phyloP scores from a whole-genome alignment of 352 stramenopile species.

The Globisporangium paddicum region DNA sequence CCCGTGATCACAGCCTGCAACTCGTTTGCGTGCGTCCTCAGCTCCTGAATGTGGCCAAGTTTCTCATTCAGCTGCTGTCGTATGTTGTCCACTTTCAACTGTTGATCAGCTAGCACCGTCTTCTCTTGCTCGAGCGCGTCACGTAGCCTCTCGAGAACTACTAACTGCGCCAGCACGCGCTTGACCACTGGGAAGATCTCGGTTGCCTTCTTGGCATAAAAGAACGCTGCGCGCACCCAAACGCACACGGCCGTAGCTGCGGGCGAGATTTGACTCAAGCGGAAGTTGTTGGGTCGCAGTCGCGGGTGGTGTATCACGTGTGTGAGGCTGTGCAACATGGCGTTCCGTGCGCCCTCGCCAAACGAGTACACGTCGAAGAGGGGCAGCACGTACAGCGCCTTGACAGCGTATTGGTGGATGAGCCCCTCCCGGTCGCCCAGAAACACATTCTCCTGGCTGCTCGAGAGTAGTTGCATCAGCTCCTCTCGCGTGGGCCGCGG shows the following conservation, averaged over 20 bases:
- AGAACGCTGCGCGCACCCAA: slow-evolving; percentile 71
- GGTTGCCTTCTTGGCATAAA: slow-evolving; percentile 58
- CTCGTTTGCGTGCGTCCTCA: slow-evolving; percentile 19
- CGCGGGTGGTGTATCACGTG: slow-evolving; percentile 70
- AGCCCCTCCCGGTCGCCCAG: slow-evolving; percentile 75
- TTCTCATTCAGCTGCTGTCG: slow-evolving; percentile 16
- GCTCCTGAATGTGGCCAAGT: slow-evolving; percentile 1
- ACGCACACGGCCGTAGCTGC: slow-evolving; percentile 52
- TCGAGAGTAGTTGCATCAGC: slow-evolving; percentile 63
- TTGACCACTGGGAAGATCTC: slow-evolving; percentile 66
- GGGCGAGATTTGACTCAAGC: slow-evolving; percentile 54
- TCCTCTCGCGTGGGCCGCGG: slow-evolving; percentile 52
- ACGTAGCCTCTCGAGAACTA: slow-evolving; percentile 49
- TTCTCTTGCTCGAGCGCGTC: slow-evolving; percentile 26
- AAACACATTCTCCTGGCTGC: slow-evolving; percentile 73
- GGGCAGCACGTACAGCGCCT: slow-evolving; percentile 72
- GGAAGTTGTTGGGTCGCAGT: slow-evolving; percentile 58
- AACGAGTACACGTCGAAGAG: slow-evolving; percentile 84
- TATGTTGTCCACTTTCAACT: slow-evolving; percentile 13
- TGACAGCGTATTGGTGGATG: slow-evolving; percentile 75
- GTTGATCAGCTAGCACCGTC: slow-evolving; percentile 16
- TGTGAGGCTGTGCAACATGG: slow-evolving; percentile 57
- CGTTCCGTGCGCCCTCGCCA: slow-evolving; percentile 48
- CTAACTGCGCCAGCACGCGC: slow-evolving; percentile 43
- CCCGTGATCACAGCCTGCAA: slow-evolving; percentile 55